These are phyloP conservation scores for Suillus sp. DNA, from an alignment of 768 basidiomycete genomes.

Conservation along the genomic window DNA sequence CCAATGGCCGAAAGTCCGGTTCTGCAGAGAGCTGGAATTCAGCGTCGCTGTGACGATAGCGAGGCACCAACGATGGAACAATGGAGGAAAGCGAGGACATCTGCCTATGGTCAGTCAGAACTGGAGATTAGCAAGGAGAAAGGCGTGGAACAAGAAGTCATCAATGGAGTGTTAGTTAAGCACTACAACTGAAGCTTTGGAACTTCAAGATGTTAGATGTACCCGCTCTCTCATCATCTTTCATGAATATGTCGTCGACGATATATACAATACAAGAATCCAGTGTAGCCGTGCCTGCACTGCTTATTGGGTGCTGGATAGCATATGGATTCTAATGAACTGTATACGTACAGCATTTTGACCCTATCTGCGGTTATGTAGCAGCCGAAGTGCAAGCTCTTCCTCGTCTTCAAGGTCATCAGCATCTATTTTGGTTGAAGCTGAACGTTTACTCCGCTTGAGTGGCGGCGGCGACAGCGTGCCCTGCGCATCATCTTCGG, in stretches of 20 bases:
- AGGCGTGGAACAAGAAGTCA: constrained; percentile 54
- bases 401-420: constrained; percentile 56
- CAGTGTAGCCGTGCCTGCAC: neutral
- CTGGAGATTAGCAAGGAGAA: constrained; percentile 43
- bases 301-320: neutral
- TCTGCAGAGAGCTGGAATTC: constrained; percentile 46
- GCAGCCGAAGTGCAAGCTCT: constrained; percentile 63
- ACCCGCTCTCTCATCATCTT: constrained; percentile 4
- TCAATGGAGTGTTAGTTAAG: constrained; percentile 56
- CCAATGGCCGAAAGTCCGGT: constrained; percentile 52
- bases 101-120: constrained; percentile 51
- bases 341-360: constrained; percentile 1
- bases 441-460: constrained; percentile 34
- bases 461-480: constrained; percentile 25
- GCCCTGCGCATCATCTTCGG: constrained; percentile 38
- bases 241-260: neutral
- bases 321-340: neutral
- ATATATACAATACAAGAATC: neutral
- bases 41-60: constrained; percentile 37
- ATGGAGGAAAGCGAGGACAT: constrained; percentile 54
- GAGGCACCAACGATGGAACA: constrained; percentile 52
- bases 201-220: constrained; percentile 13
- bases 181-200: constrained; percentile 53
- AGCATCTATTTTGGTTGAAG: constrained; percentile 15
- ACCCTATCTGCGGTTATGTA: constrained; percentile 35